A percentile compares a stretch with the other conserved stretches of the same genome.
Evolutionary conservation across 2,329 filamentous ascomycete species (phyloP).

Genomic region (Exophiala alcalophila): DNA sequence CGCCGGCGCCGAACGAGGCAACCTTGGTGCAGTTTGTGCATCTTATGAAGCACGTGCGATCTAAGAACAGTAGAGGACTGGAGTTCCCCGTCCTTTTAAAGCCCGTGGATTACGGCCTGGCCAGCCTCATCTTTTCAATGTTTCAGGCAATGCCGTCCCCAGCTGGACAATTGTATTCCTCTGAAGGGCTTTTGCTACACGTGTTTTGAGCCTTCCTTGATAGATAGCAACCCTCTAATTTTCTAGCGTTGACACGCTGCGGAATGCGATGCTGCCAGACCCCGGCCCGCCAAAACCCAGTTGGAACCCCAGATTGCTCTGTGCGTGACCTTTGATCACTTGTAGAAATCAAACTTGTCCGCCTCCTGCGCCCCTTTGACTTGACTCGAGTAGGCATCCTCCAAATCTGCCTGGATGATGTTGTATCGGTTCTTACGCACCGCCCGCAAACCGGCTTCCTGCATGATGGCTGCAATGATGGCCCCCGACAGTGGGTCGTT

Average conservation of each 20-base stretch:
- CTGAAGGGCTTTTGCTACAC: slow-evolving; percentile 3
- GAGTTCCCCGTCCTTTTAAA: too few relatives aligned
- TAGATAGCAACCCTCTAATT: too few relatives aligned
- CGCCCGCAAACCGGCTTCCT: slow-evolving; percentile 90
- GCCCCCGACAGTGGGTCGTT: slow-evolving; percentile 95
- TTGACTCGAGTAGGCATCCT: slow-evolving; percentile 95
- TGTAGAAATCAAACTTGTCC: slow-evolving; percentile 80
- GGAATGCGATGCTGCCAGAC: slow-evolving; percentile 10
- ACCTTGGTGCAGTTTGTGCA: too few relatives aligned
- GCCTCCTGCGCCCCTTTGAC: slow-evolving; percentile 78
- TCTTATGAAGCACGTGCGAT: too few relatives aligned
- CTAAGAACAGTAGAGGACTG: too few relatives aligned
- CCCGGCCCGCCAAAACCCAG: not conserved
- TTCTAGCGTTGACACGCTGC: slow-evolving; percentile 1
- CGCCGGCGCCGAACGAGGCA: too few relatives aligned
- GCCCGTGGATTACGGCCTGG: too few relatives aligned
- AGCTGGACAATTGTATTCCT: too few relatives aligned
- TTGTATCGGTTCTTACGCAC: slow-evolving; percentile 98
- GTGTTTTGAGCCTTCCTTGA: too few relatives aligned
- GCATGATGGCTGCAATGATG: slow-evolving; percentile 98
- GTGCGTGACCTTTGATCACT: slow-evolving; percentile 17
- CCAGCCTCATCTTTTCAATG: too few relatives aligned
- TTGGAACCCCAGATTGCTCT: not conserved
- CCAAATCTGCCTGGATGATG: slow-evolving; percentile 94
- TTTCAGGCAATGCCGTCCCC: too few relatives aligned